A percentile compares a stretch with the other conserved stretches of the same genome.
Conservation (phyloP, 495 filamentous ascomycete genomes). For the Talaromyces trachyspermus region DNA sequence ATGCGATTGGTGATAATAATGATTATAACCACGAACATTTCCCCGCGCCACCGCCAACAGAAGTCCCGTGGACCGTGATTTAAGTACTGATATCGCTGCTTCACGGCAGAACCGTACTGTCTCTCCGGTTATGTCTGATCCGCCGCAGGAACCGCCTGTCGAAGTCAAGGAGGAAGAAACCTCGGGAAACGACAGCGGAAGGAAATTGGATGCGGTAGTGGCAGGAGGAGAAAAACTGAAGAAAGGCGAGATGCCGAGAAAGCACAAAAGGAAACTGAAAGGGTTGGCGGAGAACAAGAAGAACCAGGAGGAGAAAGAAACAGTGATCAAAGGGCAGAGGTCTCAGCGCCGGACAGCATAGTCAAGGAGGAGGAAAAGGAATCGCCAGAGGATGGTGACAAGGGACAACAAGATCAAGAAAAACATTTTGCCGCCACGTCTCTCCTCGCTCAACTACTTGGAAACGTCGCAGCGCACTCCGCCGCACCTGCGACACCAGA, state of each 20-base stretch:
- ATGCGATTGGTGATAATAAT: slow-evolving; percentile 3
- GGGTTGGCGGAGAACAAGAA: background rate
- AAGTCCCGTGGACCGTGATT: background rate
- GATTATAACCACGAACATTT: background rate
- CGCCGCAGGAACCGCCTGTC: background rate
- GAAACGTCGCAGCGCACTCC: slow-evolving; percentile 22
- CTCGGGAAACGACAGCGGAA: background rate
- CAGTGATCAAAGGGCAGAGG: background rate
- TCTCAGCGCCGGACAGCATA: background rate
- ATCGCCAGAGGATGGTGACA: background rate
- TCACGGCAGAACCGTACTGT: background rate
- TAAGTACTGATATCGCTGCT: background rate
- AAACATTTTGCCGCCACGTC: slow-evolving; percentile 38
- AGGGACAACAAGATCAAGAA: slow-evolving; percentile 1
- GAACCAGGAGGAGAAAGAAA: background rate
- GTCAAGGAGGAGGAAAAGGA: background rate
- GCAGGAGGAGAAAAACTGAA: background rate
- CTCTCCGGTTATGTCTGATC: background rate
- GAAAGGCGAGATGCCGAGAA: background rate
- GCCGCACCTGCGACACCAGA: slow-evolving; percentile 4
- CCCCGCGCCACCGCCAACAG: background rate
- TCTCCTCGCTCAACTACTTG: slow-evolving; percentile 37
- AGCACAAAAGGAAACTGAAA: slow-evolving; percentile 1
- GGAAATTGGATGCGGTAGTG: background rate
- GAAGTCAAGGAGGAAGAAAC: background rate